Conservation (phyloP, 331 rosid genomes). For the Rosa hybrid region DNA sequence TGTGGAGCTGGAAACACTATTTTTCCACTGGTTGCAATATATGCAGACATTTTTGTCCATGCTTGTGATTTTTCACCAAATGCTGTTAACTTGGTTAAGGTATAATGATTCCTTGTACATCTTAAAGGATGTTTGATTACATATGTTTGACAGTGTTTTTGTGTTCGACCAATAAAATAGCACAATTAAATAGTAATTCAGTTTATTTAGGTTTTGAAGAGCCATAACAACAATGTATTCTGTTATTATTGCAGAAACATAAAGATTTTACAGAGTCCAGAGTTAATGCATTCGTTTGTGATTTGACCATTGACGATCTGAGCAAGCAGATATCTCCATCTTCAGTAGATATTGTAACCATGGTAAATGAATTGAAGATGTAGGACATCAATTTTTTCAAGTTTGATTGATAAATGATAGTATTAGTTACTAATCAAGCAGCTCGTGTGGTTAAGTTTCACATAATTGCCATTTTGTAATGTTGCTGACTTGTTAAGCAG, state of each 20-base stretch:
- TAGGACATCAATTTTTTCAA: slow-evolving; percentile 16
- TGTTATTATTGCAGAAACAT: slow-evolving; percentile 55
- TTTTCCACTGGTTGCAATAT: slow-evolving; percentile 73
- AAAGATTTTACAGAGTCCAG: slow-evolving; percentile 69
- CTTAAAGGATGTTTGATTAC: neutral
- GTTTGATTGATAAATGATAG: slow-evolving; percentile 12
- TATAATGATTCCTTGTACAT: slow-evolving; percentile 27
- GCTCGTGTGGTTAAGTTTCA: slow-evolving; percentile 26
- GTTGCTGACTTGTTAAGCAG: slow-evolving; percentile 88
- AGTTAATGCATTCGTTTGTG: slow-evolving; percentile 78
- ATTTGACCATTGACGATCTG: slow-evolving; percentile 81
- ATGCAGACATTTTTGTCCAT: slow-evolving; percentile 70
- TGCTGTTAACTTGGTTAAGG: slow-evolving; percentile 89
- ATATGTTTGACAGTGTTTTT: slow-evolving; percentile 2
- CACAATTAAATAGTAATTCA: neutral
- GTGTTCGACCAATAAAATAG: neutral
- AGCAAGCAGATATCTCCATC: slow-evolving; percentile 63
- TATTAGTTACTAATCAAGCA: slow-evolving; percentile 20
- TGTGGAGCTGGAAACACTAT: slow-evolving; percentile 95
- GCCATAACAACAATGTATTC: neutral
- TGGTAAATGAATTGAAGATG: slow-evolving; percentile 54
- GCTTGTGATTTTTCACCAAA: slow-evolving; percentile 95
- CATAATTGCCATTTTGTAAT: slow-evolving; percentile 12
- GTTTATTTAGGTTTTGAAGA: neutral
- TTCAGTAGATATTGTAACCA: slow-evolving; percentile 77